phyloP scores from a whole-genome alignment of 805 yeast genomes.

The Millerago galiae region DNA sequence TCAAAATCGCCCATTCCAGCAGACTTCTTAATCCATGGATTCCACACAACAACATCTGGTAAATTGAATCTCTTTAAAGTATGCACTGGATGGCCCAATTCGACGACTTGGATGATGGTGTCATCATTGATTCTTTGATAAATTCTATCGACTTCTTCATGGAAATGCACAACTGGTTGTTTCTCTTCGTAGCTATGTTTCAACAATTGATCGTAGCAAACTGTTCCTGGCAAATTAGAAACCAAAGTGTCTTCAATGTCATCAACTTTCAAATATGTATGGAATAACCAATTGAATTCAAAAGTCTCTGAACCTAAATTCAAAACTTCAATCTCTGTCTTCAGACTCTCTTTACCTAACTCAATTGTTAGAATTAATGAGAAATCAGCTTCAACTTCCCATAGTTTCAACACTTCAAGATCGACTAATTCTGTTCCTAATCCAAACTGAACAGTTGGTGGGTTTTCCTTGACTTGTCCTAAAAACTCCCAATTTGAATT shows the following conservation, averaged over 20 bases:
- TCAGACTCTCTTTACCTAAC: conserved; percentile 50
- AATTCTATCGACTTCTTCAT: conserved; percentile 79
- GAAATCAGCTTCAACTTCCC: conserved; percentile 54
- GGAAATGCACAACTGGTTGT: conserved; percentile 68
- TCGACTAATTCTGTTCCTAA: conserved; percentile 80
- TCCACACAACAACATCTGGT: conserved; percentile 85
- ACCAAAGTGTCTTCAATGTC: conserved; percentile 78
- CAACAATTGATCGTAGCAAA: conserved; percentile 71
- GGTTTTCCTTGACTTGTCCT: conserved; percentile 68
- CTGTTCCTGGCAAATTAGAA: conserved; percentile 67
- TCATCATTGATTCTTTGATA: conserved; percentile 55
- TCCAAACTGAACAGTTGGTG: conserved; percentile 85
- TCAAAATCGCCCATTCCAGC: conserved; percentile 79
- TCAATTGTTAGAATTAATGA: conserved; percentile 66
- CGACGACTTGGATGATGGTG: conserved; percentile 61
- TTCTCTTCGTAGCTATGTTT: conserved; percentile 57
- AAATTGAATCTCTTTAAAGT: conserved; percentile 60
- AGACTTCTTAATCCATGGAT: conserved; percentile 90
- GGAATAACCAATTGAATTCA: conserved; percentile 93
- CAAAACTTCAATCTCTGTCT: conserved; percentile 67
- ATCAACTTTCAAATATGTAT: conserved; percentile 70
- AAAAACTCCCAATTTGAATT: conserved; percentile 88
- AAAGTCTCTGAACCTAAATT: conserved; percentile 60
- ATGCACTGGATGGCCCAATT: conserved; percentile 63
- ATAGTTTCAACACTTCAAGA: conserved; percentile 54